These are phyloP conservation scores for Solanum microdontum DNA, from an alignment of 257 asterid species.

Conservation along the genomic window DNA sequence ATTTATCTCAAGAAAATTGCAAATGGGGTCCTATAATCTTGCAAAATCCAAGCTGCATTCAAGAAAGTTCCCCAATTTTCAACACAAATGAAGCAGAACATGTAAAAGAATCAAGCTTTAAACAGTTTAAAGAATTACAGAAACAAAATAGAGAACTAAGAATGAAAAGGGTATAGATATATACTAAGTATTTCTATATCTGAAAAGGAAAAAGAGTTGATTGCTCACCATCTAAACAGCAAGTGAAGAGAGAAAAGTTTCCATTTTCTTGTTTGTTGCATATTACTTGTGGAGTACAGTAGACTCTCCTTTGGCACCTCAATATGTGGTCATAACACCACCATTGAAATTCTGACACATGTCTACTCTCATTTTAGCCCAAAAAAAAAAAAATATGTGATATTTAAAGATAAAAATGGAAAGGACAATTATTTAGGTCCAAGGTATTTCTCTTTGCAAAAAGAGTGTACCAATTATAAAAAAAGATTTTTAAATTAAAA, in stretches of 20 bases:
- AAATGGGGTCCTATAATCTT: conserved; percentile 5
- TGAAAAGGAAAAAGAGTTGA: background rate
- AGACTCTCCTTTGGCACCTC: background rate
- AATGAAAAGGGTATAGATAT: background rate
- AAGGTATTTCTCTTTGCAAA: background rate
- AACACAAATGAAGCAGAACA: background rate
- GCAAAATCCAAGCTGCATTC: conserved; percentile 1
- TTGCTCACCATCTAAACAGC: conserved; percentile 5
- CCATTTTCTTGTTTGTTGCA: background rate
- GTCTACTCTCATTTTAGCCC: background rate
- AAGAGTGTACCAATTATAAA: background rate
- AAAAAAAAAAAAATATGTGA: too few relatives aligned
- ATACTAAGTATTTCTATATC: background rate
- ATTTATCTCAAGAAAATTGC: conserved; percentile 1
- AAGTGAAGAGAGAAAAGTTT: background rate
- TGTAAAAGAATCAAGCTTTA: background rate
- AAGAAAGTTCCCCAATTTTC: conserved; percentile 3
- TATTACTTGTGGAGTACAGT: background rate
- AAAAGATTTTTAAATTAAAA: too few relatives aligned
- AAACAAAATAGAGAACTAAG: background rate
- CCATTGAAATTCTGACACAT: background rate
- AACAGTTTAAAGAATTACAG: background rate
- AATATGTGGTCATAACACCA: background rate
- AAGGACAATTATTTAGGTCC: background rate
- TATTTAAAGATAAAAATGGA: background rate